Base-by-base conservation (phyloP, 1,284 basidiomycete genomes). In the Naganishia cerealis region DNA sequence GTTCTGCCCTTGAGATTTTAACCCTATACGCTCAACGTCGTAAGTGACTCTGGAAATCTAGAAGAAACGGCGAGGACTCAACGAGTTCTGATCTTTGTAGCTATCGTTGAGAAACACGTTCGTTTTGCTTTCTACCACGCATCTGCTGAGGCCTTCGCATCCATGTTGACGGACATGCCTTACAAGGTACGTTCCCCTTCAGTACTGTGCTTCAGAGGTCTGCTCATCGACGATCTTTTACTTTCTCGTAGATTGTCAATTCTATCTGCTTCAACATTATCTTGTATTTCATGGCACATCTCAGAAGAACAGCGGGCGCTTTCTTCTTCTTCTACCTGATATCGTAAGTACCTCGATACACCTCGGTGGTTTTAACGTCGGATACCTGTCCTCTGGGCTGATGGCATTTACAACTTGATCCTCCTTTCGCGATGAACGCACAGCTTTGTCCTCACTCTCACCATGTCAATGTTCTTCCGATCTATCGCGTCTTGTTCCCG, bases 391-490 rank as follows among this genome's bases (percentile, higher is more conserved):
- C 67, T 18, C 18, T 36, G 7, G n/a, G n/a, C n/a, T n/a, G n/a
- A n/a, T n/a, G n/a, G n/a, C n/a, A n/a, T n/a, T n/a, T n/a, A n/a
- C n/a, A n/a, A n/a, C n/a, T n/a, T n/a, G n/a, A n/a, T n/a, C n/a
- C n/a, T n/a, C n/a, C n/a, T n/a, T n/a, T n/a, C n/a, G n/a, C n/a
- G n/a, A n/a, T n/a, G n/a, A n/a, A n/a, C n/a, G n/a, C n/a, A n/a
- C 54, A 68, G 67, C 48, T 71, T 70, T 58, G 33, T 61, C 39
- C 42, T 73, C 53, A 83, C 81, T 10, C 71, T 83, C 53, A 75
- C 77, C 57, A 83, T 84, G 83, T 79, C 78, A 1, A 82, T 81
- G 79, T 74, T 83, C 65, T 85, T 84, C 81, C 80, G 83, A 62
- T 79, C 81, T 10, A 81, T 85, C 78, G 79, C 77, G 10, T 81